phyloP scores from a whole-genome alignment of 208 protist genomes.

The Leishmania gerbilli region DNA sequence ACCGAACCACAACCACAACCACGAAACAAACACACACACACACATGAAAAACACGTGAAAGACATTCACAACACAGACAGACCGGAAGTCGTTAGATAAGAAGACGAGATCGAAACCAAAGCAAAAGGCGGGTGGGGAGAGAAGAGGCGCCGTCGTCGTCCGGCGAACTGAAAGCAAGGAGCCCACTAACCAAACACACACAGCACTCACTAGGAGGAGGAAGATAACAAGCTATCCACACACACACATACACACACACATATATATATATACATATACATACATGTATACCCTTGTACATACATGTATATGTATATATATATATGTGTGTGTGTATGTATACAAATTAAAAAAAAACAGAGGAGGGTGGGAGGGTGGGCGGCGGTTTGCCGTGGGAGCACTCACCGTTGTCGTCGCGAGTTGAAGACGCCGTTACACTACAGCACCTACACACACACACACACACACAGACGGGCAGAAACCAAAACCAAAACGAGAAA shows the following conservation, averaged over 20 bases:
- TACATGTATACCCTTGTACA: no score
- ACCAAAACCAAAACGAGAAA: conserved; percentile 1
- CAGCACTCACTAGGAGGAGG: not conserved
- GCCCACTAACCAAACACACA: not conserved
- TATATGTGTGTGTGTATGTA: not conserved
- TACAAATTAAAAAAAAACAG: no score
- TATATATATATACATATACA: not conserved
- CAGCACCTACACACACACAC: not conserved
- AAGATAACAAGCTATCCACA: not conserved
- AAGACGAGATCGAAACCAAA: not conserved
- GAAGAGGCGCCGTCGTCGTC: not conserved
- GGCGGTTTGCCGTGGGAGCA: not conserved
- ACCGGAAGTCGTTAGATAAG: not conserved
- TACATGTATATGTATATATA: not conserved
- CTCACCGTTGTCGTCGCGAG: not conserved
- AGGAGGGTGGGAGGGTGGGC: no score
- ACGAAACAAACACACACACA: no score
- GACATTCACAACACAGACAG: not conserved
- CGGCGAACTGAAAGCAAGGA: not conserved
- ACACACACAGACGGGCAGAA: not conserved
- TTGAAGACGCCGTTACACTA: not conserved
- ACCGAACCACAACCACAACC: no score
- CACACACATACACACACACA: not conserved
- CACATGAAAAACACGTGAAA: not conserved
- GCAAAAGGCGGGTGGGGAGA: not conserved